Percentiles rank a stretch among this genome's conserved stretches.
phyloP scores from a whole-genome alignment of 768 basidiomycete species.

The Leccinum variicolor region DNA sequence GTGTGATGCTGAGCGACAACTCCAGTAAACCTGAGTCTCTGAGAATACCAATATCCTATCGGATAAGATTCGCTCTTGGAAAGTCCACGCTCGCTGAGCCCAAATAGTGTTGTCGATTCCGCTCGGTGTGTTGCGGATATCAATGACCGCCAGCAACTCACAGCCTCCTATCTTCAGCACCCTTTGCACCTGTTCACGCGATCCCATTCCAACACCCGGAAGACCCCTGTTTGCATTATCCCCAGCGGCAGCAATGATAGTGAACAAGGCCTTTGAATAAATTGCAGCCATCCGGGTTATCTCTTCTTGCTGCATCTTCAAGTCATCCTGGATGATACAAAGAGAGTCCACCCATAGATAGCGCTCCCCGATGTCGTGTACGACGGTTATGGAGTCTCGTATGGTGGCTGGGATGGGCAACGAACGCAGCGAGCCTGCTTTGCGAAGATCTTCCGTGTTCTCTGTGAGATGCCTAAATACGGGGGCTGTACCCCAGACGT shows the following conservation, averaged over 20 bases:
- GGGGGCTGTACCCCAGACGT: conserved; percentile 16
- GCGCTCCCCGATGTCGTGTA: conserved; percentile 17
- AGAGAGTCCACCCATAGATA: conserved; percentile 29
- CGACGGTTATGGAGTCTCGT: conserved; percentile 20
- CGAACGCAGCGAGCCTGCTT: not conserved
- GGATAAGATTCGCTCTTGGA: conserved; percentile 18
- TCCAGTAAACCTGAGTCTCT: conserved; percentile 15
- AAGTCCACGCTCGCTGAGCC: conserved; percentile 18
- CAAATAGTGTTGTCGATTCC: conserved; percentile 7
- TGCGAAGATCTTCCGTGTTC: conserved; percentile 7
- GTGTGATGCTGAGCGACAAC: conserved; percentile 4
- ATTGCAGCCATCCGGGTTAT: conserved; percentile 23
- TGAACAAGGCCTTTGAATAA: conserved; percentile 16
- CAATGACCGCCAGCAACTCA: conserved; percentile 12
- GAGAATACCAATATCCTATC: conserved; percentile 19
- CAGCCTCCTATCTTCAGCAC: conserved; percentile 5
- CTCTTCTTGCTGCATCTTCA: conserved; percentile 14
- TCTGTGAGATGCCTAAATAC: conserved; percentile 12
- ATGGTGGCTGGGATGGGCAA: conserved; percentile 20
- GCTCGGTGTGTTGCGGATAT: not conserved
- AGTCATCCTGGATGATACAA: conserved; percentile 22
- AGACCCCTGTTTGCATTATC: conserved; percentile 10
- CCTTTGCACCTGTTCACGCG: conserved; percentile 7
- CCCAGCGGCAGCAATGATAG: conserved; percentile 18
- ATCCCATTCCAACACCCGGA: conserved; percentile 2